A percentile compares a stretch with the other conserved stretches of the same genome.
Conservation (phyloP, 2,329 filamentous ascomycete species). For the Penicillium sp. region DNA sequence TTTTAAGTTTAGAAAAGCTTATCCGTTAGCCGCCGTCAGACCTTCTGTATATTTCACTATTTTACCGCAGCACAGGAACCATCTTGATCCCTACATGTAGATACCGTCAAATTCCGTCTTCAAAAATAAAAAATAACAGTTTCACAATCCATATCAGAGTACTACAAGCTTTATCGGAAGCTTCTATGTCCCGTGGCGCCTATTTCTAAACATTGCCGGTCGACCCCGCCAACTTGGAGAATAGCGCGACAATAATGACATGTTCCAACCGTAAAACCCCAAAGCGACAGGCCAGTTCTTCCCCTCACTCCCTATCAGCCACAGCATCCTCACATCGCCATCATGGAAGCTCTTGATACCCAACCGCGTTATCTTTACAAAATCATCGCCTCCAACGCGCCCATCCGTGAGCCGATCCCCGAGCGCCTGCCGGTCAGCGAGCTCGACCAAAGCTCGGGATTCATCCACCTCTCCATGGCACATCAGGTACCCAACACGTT, state of each 20-base stretch:
- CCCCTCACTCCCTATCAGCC: neutral
- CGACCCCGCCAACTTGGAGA: slow-evolving; percentile 11
- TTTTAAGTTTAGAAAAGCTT: neutral
- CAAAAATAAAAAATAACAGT: neutral
- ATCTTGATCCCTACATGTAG: neutral
- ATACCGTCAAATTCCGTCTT: neutral
- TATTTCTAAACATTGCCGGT: slow-evolving; percentile 5
- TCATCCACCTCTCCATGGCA: slow-evolving; percentile 41
- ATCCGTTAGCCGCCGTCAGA: neutral
- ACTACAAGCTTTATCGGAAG: neutral
- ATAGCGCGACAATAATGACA: slow-evolving; percentile 11
- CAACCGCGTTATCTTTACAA: slow-evolving; percentile 40
- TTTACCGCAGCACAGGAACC: neutral
- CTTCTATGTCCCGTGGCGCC: neutral
- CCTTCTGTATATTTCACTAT: neutral
- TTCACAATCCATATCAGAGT: too few species aligned
- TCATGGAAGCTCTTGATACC: slow-evolving; percentile 14
- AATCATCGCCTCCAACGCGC: slow-evolving; percentile 35
- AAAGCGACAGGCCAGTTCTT: neutral
- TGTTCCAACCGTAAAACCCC: neutral
- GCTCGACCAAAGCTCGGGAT: slow-evolving; percentile 36
- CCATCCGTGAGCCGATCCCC: slow-evolving; percentile 36
- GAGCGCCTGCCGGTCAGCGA: slow-evolving; percentile 38
- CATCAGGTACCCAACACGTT: slow-evolving; percentile 40
- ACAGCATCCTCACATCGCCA: neutral